Evolutionary conservation across 2,329 filamentous ascomycete species (phyloP), one percentile per base, ranked within the genome.

Genomic region (Fusarium pseudocircinatum): DNA sequence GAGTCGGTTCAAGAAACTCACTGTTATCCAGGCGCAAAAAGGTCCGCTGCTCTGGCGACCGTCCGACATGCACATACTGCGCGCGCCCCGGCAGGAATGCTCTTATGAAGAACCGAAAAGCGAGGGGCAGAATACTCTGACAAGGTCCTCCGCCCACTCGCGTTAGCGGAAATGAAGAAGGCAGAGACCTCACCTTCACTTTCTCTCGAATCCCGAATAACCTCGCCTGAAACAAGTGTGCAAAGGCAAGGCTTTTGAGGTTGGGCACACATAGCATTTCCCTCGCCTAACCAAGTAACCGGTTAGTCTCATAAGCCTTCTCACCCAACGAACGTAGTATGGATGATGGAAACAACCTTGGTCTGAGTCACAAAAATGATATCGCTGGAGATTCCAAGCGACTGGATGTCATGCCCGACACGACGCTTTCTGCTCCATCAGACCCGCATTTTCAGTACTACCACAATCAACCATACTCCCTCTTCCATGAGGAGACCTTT

Each of bases 301-400:
- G 11, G 16, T 5, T 20, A 50, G 47, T 20, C 47, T 50, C 47
- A 24, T 50, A 6, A 13, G 5, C 7, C 30, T 50, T n/a, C 47
- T 50, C 47, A 50, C 47, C 22, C n/a, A 34, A 12, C 12, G 30
- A 50, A 20, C 47, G 47, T 50, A 16, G 16, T n/a, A 34, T 24
- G 30, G 5, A 7, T 10, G 12, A 10, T 7, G 4, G 7, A 10
- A 34, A 34, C 7, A 7, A 34, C 30, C 5, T 0, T 30, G 3
- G 8, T 34, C 16, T 20, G 3, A 4, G 11, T 7, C 47, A 14
- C 30, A 24, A 50, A 34, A n/a, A 7, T 0, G 24, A 20, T 20
- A 5, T 24, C 7, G 3, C 30, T 10, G 16, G 30, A 20, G 47
- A 50, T 34, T 15, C 47, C 11, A 50, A 24, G 30, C 24, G 22